These are phyloP conservation scores for Paraleonurus japonicus DNA, from an alignment of 257 asterid species.

Conservation along the genomic window DNA sequence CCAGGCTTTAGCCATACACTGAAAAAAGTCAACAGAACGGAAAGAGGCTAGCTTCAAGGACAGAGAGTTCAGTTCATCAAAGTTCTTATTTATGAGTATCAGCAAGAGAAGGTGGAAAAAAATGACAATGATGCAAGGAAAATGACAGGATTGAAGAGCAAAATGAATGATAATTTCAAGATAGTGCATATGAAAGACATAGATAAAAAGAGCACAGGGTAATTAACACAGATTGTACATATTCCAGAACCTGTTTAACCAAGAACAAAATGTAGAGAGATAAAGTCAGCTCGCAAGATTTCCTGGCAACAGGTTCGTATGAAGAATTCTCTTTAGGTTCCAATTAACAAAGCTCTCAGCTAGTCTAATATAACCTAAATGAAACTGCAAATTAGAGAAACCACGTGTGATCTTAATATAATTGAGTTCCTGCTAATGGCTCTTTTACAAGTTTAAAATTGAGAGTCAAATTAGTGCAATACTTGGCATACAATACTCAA, in stretches of 20 bases:
- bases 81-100: neutral
- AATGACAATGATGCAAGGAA: neutral
- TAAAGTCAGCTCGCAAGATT: neutral
- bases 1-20: neutral
- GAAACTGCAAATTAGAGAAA: neutral
- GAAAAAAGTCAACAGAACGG: neutral
- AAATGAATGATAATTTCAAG: neutral
- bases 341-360: conserved; percentile 1
- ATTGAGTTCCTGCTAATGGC: neutral
- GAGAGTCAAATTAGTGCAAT: neutral
- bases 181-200: neutral
- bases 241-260: neutral
- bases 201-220: neutral
- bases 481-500: neutral
- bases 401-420: neutral
- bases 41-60: neutral
- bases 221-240: neutral
- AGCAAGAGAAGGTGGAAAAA: conserved; percentile 18
- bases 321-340: neutral
- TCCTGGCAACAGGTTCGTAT: neutral
- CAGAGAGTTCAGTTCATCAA: neutral
- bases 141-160: neutral
- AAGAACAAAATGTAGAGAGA: neutral
- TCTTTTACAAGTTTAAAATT: neutral
- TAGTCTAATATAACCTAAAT: neutral